Percentiles rank a stretch among this genome's conserved stretches.
Evolutionary conservation across 371 early-diverging fungal genomes (phyloP).

Genomic region (Dipsacomyces acuminosporus): DNA sequence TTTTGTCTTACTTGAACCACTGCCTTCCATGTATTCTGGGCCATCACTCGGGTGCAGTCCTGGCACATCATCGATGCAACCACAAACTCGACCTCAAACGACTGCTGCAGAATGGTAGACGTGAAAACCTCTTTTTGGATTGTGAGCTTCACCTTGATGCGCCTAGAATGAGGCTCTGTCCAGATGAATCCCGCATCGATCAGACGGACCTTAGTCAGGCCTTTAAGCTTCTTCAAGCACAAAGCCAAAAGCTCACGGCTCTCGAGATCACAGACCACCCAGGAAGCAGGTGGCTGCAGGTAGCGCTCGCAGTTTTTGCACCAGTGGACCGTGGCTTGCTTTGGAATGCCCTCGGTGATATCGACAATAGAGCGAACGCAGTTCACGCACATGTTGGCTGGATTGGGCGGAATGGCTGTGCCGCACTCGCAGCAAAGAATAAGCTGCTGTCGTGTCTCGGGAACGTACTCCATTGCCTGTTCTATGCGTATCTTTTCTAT

Average conservation of each 20-base stretch:
- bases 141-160: conserved; percentile 95
- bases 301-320: conserved; percentile 98
- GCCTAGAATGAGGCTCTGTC: conserved; percentile 97
- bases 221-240: conserved; percentile 90
- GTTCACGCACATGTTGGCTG: conserved; percentile 97
- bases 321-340: conserved; percentile 87
- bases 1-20: conserved; percentile 99
- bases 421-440: conserved; percentile 97
- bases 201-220: conserved; percentile 86
- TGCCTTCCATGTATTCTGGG: conserved; percentile 99
- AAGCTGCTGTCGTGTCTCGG: conserved; percentile 45
- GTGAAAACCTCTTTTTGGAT: conserved; percentile 98
- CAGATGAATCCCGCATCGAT: conserved; percentile 98
- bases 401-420: conserved; percentile 92
- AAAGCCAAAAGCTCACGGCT: conserved; percentile 91
- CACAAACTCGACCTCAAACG: conserved; percentile 92
- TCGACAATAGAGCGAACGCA: conserved; percentile 96
- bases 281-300: conserved; percentile 88
- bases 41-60: conserved; percentile 96
- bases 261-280: conserved; percentile 90
- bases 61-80: conserved; percentile 94
- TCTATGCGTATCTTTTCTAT: no score
- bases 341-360: conserved; percentile 97
- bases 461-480: conserved; percentile 46
- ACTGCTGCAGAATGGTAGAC: conserved; percentile 91